phyloP scores from a whole-genome alignment of 345 rosid species.

The Punica granatum region DNA sequence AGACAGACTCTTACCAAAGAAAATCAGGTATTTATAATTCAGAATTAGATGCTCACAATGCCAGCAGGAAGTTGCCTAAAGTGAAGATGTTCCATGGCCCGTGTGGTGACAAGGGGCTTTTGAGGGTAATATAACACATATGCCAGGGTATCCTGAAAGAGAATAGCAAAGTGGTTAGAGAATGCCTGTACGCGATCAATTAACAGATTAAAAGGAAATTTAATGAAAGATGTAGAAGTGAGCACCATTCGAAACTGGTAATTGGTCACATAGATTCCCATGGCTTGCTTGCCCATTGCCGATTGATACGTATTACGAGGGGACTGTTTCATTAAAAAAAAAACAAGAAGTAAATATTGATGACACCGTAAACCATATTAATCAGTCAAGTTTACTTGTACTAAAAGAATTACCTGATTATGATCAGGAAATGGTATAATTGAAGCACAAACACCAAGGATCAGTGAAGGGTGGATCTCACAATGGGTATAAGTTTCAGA shows the following conservation, averaged over 20 bases:
- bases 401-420: slow-evolving; percentile 59
- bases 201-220: background rate
- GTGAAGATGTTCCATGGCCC: slow-evolving; percentile 99
- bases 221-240: background rate
- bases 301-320: slow-evolving; percentile 99
- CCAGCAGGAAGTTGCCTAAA: slow-evolving; percentile 99
- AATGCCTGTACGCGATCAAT: background rate
- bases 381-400: slow-evolving; percentile 4
- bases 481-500: slow-evolving; percentile 90
- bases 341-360: slow-evolving; percentile 5
- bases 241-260: slow-evolving; percentile 94
- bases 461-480: slow-evolving; percentile 96
- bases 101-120: slow-evolving; percentile 95
- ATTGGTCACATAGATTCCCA: slow-evolving; percentile 98
- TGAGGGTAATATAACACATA: slow-evolving; percentile 98
- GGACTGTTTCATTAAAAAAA: slow-evolving; percentile 45
- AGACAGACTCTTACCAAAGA: background rate
- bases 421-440: slow-evolving; percentile 99
- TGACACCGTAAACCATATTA: background rate
- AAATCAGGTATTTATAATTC: background rate
- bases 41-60: slow-evolving; percentile 46
- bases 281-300: slow-evolving; percentile 99
- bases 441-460: slow-evolving; percentile 96
- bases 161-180: background rate
- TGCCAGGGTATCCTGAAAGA: slow-evolving; percentile 78